Percentiles rank a stretch among this genome's conserved stretches.
Conservation (phyloP, 306 rosid genomes). For the Ormosia emarginata region DNA sequence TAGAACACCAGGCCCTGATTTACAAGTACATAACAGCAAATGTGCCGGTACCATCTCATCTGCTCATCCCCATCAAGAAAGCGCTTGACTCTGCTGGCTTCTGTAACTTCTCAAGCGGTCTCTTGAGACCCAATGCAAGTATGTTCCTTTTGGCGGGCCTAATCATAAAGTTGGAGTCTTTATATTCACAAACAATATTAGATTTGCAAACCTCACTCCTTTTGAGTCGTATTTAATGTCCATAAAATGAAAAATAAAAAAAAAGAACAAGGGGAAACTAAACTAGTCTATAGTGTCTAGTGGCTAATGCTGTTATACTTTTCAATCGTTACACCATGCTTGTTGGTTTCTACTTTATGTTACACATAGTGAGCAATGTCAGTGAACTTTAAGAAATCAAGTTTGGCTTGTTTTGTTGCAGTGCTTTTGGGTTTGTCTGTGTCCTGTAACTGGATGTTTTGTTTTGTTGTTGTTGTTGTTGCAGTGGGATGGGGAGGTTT, state of each 20-base stretch:
- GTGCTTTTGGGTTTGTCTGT: not conserved
- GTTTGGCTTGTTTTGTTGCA: not conserved
- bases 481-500: slow-evolving; percentile 90
- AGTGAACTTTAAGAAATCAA: not conserved
- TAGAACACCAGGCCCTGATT: slow-evolving; percentile 95
- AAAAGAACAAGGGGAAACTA: not conserved
- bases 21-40: slow-evolving; percentile 84
- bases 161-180: not conserved
- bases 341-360: not conserved
- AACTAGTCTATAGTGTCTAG: not conserved
- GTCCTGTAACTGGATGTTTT: not conserved
- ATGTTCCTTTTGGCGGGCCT: not conserved
- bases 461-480: not conserved
- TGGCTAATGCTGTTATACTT: not conserved
- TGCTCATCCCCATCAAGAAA: slow-evolving; percentile 75
- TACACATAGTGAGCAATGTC: not conserved
- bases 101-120: slow-evolving; percentile 44
- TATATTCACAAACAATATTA: not conserved
- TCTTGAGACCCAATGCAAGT: slow-evolving; percentile 73
- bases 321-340: not conserved
- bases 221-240: not conserved
- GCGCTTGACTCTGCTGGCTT: slow-evolving; percentile 80
- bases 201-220: not conserved
- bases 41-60: slow-evolving; percentile 73
- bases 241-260: not conserved